A percentile compares a stretch with the other conserved stretches of the same genome.
These are phyloP conservation scores for Fusarium austroafricanum DNA, from an alignment of 2,329 filamentous ascomycete genomes.

Conservation along the genomic window DNA sequence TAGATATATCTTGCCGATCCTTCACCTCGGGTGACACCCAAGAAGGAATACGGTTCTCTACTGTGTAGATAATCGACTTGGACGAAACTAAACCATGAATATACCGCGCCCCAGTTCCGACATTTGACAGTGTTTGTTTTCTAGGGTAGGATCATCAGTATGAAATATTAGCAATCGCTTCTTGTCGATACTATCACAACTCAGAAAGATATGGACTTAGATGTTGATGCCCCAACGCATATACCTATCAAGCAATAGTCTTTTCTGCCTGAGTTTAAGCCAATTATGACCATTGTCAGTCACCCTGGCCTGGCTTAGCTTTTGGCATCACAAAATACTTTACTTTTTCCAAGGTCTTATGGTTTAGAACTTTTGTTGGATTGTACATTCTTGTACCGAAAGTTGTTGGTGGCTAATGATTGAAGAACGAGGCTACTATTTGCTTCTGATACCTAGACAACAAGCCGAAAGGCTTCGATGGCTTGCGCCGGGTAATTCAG, in stretches of 20 bases:
- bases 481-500: too few relatives aligned
- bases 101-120: background rate
- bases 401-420: background rate
- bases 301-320: background rate
- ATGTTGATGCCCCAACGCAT: background rate
- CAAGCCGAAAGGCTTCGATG: too few relatives aligned
- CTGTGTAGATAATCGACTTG: background rate
- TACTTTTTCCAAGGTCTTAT: background rate
- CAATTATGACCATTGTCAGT: background rate
- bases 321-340: background rate
- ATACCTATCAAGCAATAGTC: background rate
- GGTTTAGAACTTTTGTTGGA: background rate
- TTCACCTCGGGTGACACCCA: background rate
- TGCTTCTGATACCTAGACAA: too few relatives aligned
- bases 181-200: background rate
- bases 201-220: background rate
- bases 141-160: background rate
- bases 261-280: too few relatives aligned
- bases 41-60: background rate
- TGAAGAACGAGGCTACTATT: too few relatives aligned
- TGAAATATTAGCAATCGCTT: background rate
- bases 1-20: background rate
- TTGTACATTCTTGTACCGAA: background rate
- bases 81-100: background rate
- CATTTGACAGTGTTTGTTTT: background rate